Percentiles rank a stretch among this genome's conserved stretches.
These are phyloP conservation scores for Rhipidocladum racemiflorum DNA, from an alignment of 176 grass and related monocot genomes.

Conservation along the genomic window DNA sequence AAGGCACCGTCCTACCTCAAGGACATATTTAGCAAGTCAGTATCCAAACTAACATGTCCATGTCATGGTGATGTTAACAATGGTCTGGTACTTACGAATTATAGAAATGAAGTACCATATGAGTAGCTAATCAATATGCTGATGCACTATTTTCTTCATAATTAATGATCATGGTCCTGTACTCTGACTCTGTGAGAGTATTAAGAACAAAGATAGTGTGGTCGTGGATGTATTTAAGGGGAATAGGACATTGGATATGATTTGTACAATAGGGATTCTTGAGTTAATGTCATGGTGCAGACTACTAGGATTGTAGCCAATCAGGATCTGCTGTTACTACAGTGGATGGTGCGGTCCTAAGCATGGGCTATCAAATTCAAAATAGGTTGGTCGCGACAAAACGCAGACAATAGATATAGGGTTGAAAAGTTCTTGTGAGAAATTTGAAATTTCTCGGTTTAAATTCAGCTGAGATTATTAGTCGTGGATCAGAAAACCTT, in stretches of 20 bases:
- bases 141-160: conserved; percentile 31
- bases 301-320: conserved; percentile 19
- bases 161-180: conserved; percentile 8
- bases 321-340: conserved; percentile 4
- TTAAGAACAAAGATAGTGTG: conserved; percentile 11
- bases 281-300: conserved; percentile 14
- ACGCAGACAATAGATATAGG: not conserved
- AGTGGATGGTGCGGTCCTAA: not conserved
- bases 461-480: not conserved
- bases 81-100: not conserved
- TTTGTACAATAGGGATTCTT: conserved; percentile 13
- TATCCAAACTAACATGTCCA: not conserved
- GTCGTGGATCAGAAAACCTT: not conserved
- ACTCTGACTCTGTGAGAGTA: not conserved
- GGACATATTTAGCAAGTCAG: conserved; percentile 16
- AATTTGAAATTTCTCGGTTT: not conserved
- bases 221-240: not conserved
- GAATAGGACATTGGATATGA: conserved; percentile 8
- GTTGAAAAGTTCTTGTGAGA: not conserved
- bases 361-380: conserved; percentile 10
- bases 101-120: not conserved
- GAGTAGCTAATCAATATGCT: not conserved
- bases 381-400: not conserved
- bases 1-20: not conserved
- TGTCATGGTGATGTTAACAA: conserved; percentile 17